Evolutionary conservation across 176 grass and related monocot genomes (phyloP), one percentile per base, ranked within the genome.

Genomic region (Guadua angustifolia): DNA sequence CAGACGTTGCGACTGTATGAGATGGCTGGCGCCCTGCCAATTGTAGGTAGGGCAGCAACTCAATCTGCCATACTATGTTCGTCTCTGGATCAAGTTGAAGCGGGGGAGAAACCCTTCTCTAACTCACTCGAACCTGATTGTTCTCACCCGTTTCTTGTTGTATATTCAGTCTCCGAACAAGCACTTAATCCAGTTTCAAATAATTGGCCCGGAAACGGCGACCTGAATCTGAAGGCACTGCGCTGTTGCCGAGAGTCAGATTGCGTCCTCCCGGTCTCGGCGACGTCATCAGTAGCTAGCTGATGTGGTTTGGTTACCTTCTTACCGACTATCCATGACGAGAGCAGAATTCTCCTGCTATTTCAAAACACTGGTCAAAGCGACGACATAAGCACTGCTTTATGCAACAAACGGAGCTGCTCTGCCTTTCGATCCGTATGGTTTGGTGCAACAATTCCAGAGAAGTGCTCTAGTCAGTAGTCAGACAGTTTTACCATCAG

Each of bases 391-490:
- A 26, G 73, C 84, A 59, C 45, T 55, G 33, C 50, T 84, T 84
- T 40, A 33, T 32, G 82, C 62, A 15, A 42, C 63, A 4, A 24
- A n/a, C 22, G 5, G 55, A 21, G 42, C 46, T 5, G 62, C 50
- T 25, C 13, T 24, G 61, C 4, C 33, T 55, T 21, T 43, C 38
- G n/a, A 55, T 58, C 53, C 67, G 26, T 43, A 39, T 33, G 72
- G 64, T 83, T 87, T 90, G 83, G 88, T 90, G 84, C 79, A 90
- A 81, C 87, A 68, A 60, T 79, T 84, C 74, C 81, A 44, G 57
- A 60, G 0, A 45, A 60, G 39, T 5, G 19, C 15, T 29, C 32
- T 24, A 6, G 9, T 32, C 2, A 35, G 4, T 2, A 35, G 6
- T 38, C 50, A 24, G 18, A 3, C 11, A 19, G 44, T 74, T 57